Base-by-base conservation (phyloP, 1,284 basidiomycete genomes). In the Paramarasmius palmivorus region DNA sequence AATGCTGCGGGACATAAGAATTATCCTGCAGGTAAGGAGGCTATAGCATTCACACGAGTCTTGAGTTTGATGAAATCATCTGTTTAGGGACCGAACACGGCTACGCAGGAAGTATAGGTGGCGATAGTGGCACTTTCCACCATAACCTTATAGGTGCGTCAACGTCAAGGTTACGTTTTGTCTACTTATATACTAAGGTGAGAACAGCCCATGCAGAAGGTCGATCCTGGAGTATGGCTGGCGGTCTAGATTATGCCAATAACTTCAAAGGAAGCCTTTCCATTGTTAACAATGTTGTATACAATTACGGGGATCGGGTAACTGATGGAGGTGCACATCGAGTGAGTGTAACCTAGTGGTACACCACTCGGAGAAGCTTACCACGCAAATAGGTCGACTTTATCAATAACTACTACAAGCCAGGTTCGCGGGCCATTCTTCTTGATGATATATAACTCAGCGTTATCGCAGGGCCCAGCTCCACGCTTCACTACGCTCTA, bases 1-100 rank as follows among this genome's bases (percentile, higher is more conserved):
- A 54, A 54, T 26, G 39, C 42, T 6, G 53, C 53, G 22, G 47
- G 49, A 14, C 53, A 54, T 36, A 38, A 50, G 48, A 54, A 54
- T 32, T 54, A 54, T 20, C 53, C 53, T 4, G 15, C 39, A 22
- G 53, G 53, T 14, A 32, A 6, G 29, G 29, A 32, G 12, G 29
- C 7, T 32, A 32, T 6, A 6, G 29, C 6, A 32, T 6, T 32
- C 6, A 6, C 12, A 6, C 29, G 29, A n/a, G 29, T 6, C 29
- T 32, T 32, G 29, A 32, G 29, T 6, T 12, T 32, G 7, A 32
- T 32, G 29, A 6, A 32, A 6, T 6, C 29, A 32, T 32, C 29
- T 6, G 12, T 32, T 6, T 12, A 32, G 29, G 29, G 12, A 50
- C 49, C 9, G 36, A 26, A 10, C 53, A 54, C 34, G 53, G 53